A percentile compares a stretch with the other conserved stretches of the same genome.
Evolutionary conservation across 2,329 filamentous ascomycete genomes (phyloP).

Genomic region (Trichoderma aggressivum): DNA sequence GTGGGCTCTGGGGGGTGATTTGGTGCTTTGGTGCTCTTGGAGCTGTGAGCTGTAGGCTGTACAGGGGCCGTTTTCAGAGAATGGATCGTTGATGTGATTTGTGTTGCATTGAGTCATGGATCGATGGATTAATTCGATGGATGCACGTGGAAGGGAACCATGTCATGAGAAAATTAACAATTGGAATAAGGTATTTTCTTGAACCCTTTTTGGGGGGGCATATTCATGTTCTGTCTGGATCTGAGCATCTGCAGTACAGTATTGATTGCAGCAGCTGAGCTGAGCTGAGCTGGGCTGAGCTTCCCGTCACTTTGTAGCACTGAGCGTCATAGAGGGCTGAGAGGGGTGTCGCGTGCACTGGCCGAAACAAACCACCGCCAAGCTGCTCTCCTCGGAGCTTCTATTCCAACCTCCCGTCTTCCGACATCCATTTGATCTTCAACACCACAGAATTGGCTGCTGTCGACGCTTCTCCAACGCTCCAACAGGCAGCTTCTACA

Average conservation of each 20-base stretch:
- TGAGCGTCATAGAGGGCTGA: neutral
- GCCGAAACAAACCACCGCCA: neutral
- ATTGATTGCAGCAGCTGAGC: neutral
- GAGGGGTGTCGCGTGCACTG: neutral
- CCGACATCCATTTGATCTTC: neutral
- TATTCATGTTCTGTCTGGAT: neutral
- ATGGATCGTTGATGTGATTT: neutral
- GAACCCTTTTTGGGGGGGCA: neutral
- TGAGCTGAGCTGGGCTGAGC: neutral
- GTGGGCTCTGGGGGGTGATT: neutral
- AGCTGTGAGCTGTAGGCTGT: neutral
- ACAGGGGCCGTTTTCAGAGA: neutral
- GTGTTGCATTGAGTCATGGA: neutral
- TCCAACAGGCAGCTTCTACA: neutral
- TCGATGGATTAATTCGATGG: neutral
- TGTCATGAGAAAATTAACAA: neutral
- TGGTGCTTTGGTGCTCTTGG: neutral
- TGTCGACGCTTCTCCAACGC: neutral
- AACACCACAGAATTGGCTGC: neutral
- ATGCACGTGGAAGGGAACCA: neutral
- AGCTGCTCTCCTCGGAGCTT: neutral
- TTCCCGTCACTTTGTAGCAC: neutral
- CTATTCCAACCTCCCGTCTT: neutral
- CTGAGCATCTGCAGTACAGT: neutral
- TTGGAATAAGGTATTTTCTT: neutral